Evolutionary conservation across 2,329 filamentous ascomycete genomes (phyloP).

Genomic region (Penicillium aurantiogriseum): DNA sequence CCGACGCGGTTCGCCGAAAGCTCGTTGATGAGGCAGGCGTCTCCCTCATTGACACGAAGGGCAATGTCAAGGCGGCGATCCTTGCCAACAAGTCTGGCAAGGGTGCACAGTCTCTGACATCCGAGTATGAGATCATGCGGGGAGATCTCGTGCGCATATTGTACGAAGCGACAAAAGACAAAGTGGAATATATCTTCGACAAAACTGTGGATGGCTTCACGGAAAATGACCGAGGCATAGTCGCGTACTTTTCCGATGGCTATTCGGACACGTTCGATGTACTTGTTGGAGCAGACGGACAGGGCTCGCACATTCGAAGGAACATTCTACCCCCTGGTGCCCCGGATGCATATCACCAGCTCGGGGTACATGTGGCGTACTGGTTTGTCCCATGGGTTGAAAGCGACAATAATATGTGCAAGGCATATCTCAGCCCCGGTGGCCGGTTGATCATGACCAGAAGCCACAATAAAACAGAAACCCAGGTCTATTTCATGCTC

Average conservation of each 20-base stretch:
- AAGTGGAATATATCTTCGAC: slow-evolving; percentile 38
- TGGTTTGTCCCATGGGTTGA: slow-evolving; percentile 27
- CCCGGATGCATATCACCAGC: slow-evolving; percentile 17
- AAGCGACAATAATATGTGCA: slow-evolving; percentile 21
- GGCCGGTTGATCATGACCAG: slow-evolving; percentile 25
- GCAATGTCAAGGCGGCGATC: slow-evolving; percentile 43
- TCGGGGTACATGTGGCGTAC: slow-evolving; percentile 29
- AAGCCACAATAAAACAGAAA: slow-evolving; percentile 21
- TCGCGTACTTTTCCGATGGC: slow-evolving; percentile 47
- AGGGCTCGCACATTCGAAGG: slow-evolving; percentile 50
- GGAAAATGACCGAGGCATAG: slow-evolving; percentile 36
- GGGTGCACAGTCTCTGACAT: slow-evolving; percentile 49
- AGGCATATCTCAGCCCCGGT: slow-evolving; percentile 19
- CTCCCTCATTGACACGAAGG: slow-evolving; percentile 45
- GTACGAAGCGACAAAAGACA: slow-evolving; percentile 42
- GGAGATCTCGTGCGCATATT: slow-evolving; percentile 55
- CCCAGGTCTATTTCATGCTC: slow-evolving; percentile 25
- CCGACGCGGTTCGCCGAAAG: slow-evolving; percentile 40
- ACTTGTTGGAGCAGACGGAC: slow-evolving; percentile 57
- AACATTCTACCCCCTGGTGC: slow-evolving; percentile 35
- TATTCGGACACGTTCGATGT: slow-evolving; percentile 49
- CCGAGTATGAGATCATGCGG: slow-evolving; percentile 61
- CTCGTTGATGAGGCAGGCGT: slow-evolving; percentile 51
- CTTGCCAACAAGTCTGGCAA: slow-evolving; percentile 42
- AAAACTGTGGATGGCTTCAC: slow-evolving; percentile 30